Percentiles rank a stretch among this genome's conserved stretches.
These are phyloP conservation scores for Auxenochlorella pyrenoidosa DNA, from an alignment of 139 green algal species.

Conservation along the genomic window DNA sequence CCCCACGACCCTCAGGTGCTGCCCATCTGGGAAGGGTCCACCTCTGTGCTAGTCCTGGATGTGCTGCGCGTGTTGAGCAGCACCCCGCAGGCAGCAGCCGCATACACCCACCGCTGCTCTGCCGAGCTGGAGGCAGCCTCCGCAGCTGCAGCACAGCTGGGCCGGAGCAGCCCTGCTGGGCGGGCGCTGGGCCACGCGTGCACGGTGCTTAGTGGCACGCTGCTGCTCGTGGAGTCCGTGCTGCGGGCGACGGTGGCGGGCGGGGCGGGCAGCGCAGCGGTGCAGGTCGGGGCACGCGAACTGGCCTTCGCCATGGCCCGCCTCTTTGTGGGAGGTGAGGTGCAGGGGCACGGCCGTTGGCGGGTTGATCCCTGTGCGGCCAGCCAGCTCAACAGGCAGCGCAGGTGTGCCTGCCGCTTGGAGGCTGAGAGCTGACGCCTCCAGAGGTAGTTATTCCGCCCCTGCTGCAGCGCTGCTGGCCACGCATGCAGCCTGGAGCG, in stretches of 20 bases:
- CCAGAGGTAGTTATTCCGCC: no score
- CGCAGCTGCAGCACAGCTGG: background rate
- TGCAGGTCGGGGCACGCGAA: constrained; percentile 15
- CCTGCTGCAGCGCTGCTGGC: constrained; percentile 26
- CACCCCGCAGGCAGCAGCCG: background rate
- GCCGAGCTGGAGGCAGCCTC: background rate
- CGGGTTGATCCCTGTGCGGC: no score
- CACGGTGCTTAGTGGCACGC: background rate
- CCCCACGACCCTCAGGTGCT: constrained; percentile 38
- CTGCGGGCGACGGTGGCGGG: background rate
- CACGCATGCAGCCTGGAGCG: constrained; percentile 27
- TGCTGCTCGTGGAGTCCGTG: background rate
- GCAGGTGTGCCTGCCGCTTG: no score
- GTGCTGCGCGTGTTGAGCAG: constrained; percentile 33
- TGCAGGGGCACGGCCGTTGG: background rate
- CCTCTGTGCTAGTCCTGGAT: constrained; percentile 28
- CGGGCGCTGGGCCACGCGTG: background rate
- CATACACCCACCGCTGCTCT: background rate
- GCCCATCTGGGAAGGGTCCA: constrained; percentile 45
- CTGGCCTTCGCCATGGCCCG: background rate
- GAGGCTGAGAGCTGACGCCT: no score
- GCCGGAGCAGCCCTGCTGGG: no score
- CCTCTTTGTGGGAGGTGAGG: constrained; percentile 12
- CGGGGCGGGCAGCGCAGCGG: background rate
- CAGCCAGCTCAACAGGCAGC: no score